Evolutionary conservation across 805 yeast genomes (phyloP).

Genomic region (Candida chilensis): DNA sequence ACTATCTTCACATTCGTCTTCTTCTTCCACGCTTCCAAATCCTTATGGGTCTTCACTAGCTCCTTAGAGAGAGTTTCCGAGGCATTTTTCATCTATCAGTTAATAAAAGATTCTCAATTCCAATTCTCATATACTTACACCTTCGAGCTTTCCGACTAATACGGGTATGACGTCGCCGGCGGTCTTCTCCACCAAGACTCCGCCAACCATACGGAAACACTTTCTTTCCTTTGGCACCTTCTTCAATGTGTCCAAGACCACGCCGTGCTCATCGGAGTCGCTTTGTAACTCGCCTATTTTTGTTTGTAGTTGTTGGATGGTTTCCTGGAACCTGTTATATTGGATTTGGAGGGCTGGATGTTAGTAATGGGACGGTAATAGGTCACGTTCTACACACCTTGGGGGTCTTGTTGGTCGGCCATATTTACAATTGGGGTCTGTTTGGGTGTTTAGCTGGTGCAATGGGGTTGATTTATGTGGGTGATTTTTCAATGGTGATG

Average conservation of each 20-base stretch:
- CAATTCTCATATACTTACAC: slow-evolving; percentile 16
- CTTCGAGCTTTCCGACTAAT: slow-evolving; percentile 45
- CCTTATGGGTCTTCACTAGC: slow-evolving; percentile 24
- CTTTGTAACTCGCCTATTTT: slow-evolving; percentile 37
- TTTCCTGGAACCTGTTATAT: slow-evolving; percentile 43
- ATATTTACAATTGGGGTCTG: too few species aligned
- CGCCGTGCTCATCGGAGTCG: slow-evolving; percentile 34
- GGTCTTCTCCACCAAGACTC: slow-evolving; percentile 76
- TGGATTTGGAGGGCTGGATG: slow-evolving; percentile 30
- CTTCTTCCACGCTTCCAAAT: slow-evolving; percentile 36
- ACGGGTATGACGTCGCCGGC: slow-evolving; percentile 70
- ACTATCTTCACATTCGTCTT: slow-evolving; percentile 1
- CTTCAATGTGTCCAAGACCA: slow-evolving; percentile 51
- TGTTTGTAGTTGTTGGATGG: slow-evolving; percentile 33
- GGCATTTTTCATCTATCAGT: slow-evolving; percentile 19
- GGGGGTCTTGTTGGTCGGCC: too few species aligned
- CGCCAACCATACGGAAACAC: slow-evolving; percentile 91
- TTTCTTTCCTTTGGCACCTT: slow-evolving; percentile 50
- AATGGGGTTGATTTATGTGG: too few species aligned
- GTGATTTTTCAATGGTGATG: too few species aligned
- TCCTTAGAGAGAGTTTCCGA: slow-evolving; percentile 27
- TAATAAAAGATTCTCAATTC: neutral
- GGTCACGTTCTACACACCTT: too few species aligned
- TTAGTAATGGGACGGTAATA: slow-evolving; percentile 3
- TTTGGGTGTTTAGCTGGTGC: too few species aligned